Evolutionary conservation across 306 rosid species (phyloP).

Genomic region (Prosopis cineraria): DNA sequence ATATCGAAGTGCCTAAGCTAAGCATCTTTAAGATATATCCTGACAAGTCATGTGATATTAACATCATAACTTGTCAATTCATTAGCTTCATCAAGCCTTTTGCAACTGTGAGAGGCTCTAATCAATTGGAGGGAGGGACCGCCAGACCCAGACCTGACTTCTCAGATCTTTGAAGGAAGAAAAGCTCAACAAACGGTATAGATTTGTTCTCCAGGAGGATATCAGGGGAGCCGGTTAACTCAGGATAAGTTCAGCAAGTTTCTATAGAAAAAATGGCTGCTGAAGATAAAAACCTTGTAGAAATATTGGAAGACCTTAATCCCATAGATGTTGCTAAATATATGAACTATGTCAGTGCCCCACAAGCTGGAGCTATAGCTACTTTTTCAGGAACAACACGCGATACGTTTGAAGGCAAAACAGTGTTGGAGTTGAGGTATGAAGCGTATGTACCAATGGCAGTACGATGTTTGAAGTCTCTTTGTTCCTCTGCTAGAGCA

Average conservation of each 20-base stretch:
- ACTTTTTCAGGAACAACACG: slow-evolving; percentile 94
- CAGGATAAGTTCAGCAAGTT: neutral
- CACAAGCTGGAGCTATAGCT: slow-evolving; percentile 87
- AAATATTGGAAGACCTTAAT: slow-evolving; percentile 63
- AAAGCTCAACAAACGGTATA: neutral
- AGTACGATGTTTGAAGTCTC: slow-evolving; percentile 58
- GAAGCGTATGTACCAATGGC: slow-evolving; percentile 96
- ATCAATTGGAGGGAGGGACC: slow-evolving; percentile 21
- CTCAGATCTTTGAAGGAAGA: slow-evolving; percentile 9
- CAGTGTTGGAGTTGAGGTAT: slow-evolving; percentile 76
- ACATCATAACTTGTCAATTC: slow-evolving; percentile 12
- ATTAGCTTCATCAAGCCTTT: neutral
- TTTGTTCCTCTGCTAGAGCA: slow-evolving; percentile 75
- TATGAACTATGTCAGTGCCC: slow-evolving; percentile 69
- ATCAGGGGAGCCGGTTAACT: neutral
- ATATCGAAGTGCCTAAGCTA: slow-evolving; percentile 15
- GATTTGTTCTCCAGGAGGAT: neutral
- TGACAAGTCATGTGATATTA: slow-evolving; percentile 19
- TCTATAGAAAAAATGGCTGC: slow-evolving; percentile 50
- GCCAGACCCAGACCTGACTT: slow-evolving; percentile 1
- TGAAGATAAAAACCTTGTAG: slow-evolving; percentile 69
- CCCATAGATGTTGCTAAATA: slow-evolving; percentile 63
- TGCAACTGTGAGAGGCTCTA: slow-evolving; percentile 18
- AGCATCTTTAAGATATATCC: slow-evolving; percentile 1
- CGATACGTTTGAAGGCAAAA: slow-evolving; percentile 76